phyloP scores from a whole-genome alignment of 306 rosid species.

The Quercus dentata region DNA sequence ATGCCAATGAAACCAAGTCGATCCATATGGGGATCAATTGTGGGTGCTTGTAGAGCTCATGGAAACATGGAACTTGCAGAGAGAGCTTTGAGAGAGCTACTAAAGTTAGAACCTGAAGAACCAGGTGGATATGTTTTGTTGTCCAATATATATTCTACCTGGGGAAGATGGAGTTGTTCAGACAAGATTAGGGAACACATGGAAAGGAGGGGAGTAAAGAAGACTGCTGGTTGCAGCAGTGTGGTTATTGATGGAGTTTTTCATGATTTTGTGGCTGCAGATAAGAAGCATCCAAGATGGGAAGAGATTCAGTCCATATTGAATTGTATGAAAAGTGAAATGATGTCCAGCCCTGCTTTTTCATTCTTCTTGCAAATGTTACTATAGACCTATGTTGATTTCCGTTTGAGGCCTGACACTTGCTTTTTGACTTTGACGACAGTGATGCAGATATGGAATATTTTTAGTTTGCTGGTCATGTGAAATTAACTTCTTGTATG shows the following conservation, averaged over 20 bases:
- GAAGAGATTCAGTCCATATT: constrained; percentile 31
- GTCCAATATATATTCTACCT: constrained; percentile 49
- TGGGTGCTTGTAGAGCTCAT: constrained; percentile 52
- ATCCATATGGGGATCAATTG: constrained; percentile 50
- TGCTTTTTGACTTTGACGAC: not conserved
- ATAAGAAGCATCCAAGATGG: constrained; percentile 45
- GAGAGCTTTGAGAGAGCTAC: constrained; percentile 42
- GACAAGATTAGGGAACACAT: constrained; percentile 43
- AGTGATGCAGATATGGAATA: not conserved
- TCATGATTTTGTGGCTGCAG: constrained; percentile 42
- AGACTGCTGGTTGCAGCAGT: constrained; percentile 49
- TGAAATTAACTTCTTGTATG: too few relatives aligned
- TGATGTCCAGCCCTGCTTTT: constrained; percentile 24
- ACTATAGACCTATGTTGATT: not conserved
- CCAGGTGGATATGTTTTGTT: constrained; percentile 52
- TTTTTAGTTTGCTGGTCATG: too few relatives aligned
- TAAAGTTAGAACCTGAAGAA: constrained; percentile 43
- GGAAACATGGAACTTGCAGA: constrained; percentile 43
- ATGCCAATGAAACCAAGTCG: constrained; percentile 52
- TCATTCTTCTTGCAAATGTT: not conserved
- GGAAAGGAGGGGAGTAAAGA: constrained; percentile 50
- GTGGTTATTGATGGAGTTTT: constrained; percentile 38
- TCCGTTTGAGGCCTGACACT: not conserved
- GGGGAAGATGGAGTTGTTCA: constrained; percentile 45
- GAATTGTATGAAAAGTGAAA: constrained; percentile 28